A percentile compares a stretch with the other conserved stretches of the same genome.
phyloP scores from a whole-genome alignment of 2,329 filamentous ascomycete genomes.

The Sarocladium oryzae region DNA sequence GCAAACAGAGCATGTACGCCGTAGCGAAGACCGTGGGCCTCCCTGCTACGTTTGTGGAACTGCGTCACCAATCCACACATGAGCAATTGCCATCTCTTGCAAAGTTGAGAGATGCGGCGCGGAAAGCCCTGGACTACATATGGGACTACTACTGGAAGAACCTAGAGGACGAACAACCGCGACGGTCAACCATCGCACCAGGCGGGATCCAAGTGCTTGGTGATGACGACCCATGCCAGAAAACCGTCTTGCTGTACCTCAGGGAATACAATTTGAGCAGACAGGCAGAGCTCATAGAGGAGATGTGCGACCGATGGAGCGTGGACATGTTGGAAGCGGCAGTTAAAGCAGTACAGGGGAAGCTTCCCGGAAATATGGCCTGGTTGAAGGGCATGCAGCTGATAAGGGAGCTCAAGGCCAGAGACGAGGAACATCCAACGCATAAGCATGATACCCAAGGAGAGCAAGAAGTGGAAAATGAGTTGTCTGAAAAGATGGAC shows the following conservation, averaged over 20 bases:
- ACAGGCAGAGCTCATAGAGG: conserved; percentile 16
- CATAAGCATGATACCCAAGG: not conserved
- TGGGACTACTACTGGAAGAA: conserved; percentile 82
- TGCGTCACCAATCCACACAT: conserved; percentile 85
- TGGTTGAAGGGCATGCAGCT: conserved; percentile 40
- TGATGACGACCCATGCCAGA: conserved; percentile 22
- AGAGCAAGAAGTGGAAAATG: not conserved
- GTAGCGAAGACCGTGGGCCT: conserved; percentile 62
- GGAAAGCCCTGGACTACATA: conserved; percentile 72
- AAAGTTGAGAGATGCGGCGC: conserved; percentile 63
- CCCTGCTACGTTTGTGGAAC: conserved; percentile 76
- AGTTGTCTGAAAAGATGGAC: not conserved
- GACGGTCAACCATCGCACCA: not conserved
- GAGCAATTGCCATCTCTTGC: conserved; percentile 74
- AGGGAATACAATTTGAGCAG: conserved; percentile 20
- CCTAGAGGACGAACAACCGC: conserved; percentile 23
- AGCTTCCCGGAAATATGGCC: conserved; percentile 34
- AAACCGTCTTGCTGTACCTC: conserved; percentile 33
- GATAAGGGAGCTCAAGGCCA: conserved; percentile 28
- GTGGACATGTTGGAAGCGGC: conserved; percentile 28
- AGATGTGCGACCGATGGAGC: conserved; percentile 29
- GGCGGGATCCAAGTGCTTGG: not conserved
- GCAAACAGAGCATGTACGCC: conserved; percentile 67
- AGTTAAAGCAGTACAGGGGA: conserved; percentile 32
- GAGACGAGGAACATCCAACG: conserved; percentile 11